These are phyloP conservation scores for Fusarium tricinctum DNA, from an alignment of 2,329 filamentous ascomycete species.

Conservation along the genomic window DNA sequence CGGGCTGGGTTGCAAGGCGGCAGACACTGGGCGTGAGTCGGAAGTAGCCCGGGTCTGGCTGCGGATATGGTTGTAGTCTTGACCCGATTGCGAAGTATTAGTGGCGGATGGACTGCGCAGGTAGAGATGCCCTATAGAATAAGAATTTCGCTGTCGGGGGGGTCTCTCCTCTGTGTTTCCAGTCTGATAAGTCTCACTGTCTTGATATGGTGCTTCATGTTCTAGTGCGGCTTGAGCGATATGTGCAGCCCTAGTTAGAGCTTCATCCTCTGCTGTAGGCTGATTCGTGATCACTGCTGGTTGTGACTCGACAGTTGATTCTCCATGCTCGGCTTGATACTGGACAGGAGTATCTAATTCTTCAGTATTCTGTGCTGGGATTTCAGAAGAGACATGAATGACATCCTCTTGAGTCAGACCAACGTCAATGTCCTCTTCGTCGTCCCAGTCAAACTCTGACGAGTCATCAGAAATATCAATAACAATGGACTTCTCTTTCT, in stretches of 20 bases:
- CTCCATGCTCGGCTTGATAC: background rate
- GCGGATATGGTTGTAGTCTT: background rate
- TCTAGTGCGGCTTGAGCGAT: background rate
- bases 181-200: background rate
- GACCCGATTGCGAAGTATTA: background rate
- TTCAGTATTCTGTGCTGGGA: no score
- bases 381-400: no score
- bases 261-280: background rate
- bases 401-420: no score
- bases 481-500: background rate
- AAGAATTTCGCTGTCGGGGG: no score
- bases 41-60: background rate
- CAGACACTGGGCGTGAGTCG: background rate
- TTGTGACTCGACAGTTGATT: background rate
- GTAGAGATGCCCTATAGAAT: background rate
- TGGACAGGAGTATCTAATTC: no score
- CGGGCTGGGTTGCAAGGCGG: background rate
- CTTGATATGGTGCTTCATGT: background rate
- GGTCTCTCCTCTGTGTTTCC: background rate
- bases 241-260: background rate
- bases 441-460: background rate
- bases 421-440: background rate
- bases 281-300: background rate
- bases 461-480: background rate
- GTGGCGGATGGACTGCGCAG: background rate